These are phyloP conservation scores for Monosporozyma yasuniensis DNA, from an alignment of 805 yeast species.

Conservation along the genomic window DNA sequence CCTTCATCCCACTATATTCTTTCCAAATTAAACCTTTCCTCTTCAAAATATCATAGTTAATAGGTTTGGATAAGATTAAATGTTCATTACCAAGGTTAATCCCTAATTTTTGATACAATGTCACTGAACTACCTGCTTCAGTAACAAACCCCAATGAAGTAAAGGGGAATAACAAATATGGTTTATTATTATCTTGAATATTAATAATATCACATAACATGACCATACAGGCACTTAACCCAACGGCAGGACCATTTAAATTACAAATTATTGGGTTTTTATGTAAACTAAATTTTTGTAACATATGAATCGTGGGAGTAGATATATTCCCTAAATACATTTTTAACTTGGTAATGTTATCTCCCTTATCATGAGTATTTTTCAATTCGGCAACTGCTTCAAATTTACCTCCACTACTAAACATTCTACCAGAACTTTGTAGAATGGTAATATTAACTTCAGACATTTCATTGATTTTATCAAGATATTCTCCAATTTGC, in stretches of 20 bases:
- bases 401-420: constrained; percentile 73
- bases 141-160: constrained; percentile 73
- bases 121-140: constrained; percentile 67
- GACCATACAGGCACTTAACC: constrained; percentile 63
- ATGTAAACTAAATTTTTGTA: constrained; percentile 60
- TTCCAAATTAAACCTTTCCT: not conserved
- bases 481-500: constrained; percentile 47
- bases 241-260: constrained; percentile 82
- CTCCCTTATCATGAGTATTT: not conserved
- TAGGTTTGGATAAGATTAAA: constrained; percentile 42
- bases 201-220: constrained; percentile 67
- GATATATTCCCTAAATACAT: constrained; percentile 44
- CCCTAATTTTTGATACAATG: constrained; percentile 63
- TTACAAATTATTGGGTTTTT: constrained; percentile 61
- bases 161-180: constrained; percentile 64
- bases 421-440: constrained; percentile 63
- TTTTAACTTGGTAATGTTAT: constrained; percentile 15
- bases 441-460: constrained; percentile 57
- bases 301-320: constrained; percentile 57
- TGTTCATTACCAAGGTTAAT: constrained; percentile 67
- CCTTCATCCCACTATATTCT: not conserved
- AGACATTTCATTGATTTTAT: constrained; percentile 52
- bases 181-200: constrained; percentile 42
- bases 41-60: not conserved
- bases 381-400: constrained; percentile 8